phyloP scores from a whole-genome alignment of 495 filamentous ascomycete species.

The Cryomyces minteri region DNA sequence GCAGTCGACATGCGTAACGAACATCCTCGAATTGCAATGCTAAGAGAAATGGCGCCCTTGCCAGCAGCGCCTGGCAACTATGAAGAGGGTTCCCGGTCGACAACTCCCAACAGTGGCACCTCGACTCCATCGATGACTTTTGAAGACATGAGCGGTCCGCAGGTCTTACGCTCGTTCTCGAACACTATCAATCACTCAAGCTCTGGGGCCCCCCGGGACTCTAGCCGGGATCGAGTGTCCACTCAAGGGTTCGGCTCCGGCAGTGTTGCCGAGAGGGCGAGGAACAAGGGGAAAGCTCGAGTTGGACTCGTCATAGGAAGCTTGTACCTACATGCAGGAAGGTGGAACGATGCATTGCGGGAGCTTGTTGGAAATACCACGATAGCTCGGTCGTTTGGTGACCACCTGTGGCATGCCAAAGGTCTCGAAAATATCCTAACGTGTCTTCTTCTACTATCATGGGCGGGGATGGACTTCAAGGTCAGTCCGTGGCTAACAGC shows the following conservation, averaged over 20 bases:
- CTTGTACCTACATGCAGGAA: constrained; percentile 70
- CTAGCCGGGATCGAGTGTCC: constrained; percentile 62
- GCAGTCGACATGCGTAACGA: not conserved
- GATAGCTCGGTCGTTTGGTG: constrained; percentile 60
- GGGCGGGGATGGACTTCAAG: constrained; percentile 74
- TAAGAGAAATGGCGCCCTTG: too few relatives aligned
- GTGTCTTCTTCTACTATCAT: constrained; percentile 66
- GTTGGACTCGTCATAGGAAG: constrained; percentile 66
- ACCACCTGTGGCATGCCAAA: constrained; percentile 95
- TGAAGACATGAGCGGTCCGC: not conserved
- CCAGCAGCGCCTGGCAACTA: too few relatives aligned
- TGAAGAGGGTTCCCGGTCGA: not conserved
- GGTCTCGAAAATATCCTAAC: constrained; percentile 74
- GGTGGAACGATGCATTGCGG: constrained; percentile 77
- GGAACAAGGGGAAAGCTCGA: constrained; percentile 68
- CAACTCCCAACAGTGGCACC: not conserved
- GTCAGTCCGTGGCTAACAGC: constrained; percentile 23
- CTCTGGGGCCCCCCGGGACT: constrained; percentile 20
- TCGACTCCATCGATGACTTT: not conserved
- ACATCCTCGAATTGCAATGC: too few relatives aligned
- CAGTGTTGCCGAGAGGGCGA: constrained; percentile 50
- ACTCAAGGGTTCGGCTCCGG: constrained; percentile 69
- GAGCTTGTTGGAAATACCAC: constrained; percentile 67
- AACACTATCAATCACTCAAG: constrained; percentile 6
- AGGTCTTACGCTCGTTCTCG: constrained; percentile 1